Evolutionary conservation across 805 yeast genomes (phyloP).

Genomic region (Priceomyces medius): DNA sequence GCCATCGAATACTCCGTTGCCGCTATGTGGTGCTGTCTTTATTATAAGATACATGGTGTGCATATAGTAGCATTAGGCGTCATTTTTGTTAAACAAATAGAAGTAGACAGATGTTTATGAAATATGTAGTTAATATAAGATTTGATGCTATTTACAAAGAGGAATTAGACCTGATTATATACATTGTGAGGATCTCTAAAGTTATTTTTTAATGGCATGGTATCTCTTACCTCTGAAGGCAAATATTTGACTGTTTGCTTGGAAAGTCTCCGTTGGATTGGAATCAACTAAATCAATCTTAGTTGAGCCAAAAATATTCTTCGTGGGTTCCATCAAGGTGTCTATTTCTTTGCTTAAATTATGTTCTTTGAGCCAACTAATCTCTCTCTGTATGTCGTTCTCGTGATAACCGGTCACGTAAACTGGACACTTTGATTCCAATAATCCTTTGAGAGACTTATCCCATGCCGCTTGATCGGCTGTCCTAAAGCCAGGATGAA

Average conservation of each 20-base stretch:
- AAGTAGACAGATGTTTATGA: neutral
- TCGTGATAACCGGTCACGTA: constrained; percentile 89
- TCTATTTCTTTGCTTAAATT: constrained; percentile 67
- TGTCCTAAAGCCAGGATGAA: constrained; percentile 93
- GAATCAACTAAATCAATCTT: constrained; percentile 93
- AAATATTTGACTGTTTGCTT: constrained; percentile 83
- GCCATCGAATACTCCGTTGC: constrained; percentile 2
- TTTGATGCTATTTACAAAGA: neutral
- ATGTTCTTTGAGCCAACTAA: constrained; percentile 68
- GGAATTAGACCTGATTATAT: neutral
- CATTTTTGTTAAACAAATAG: neutral
- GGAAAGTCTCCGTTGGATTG: constrained; percentile 91
- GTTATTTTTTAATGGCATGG: constrained; percentile 60
- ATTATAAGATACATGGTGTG: constrained; percentile 2
- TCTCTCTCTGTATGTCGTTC: constrained; percentile 67
- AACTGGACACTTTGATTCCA: constrained; percentile 91
- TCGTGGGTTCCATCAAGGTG: constrained; percentile 68
- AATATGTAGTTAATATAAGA: constrained; percentile 2
- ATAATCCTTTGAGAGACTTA: constrained; percentile 77
- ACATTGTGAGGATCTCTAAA: neutral
- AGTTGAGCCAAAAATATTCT: constrained; percentile 77
- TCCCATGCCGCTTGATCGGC: constrained; percentile 83
- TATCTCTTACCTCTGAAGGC: constrained; percentile 96
- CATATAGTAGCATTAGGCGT: neutral
- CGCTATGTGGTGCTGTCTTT: too few species aligned